phyloP scores from a whole-genome alignment of 352 stramenopile genomes.

The Stramenopiles sp. region DNA sequence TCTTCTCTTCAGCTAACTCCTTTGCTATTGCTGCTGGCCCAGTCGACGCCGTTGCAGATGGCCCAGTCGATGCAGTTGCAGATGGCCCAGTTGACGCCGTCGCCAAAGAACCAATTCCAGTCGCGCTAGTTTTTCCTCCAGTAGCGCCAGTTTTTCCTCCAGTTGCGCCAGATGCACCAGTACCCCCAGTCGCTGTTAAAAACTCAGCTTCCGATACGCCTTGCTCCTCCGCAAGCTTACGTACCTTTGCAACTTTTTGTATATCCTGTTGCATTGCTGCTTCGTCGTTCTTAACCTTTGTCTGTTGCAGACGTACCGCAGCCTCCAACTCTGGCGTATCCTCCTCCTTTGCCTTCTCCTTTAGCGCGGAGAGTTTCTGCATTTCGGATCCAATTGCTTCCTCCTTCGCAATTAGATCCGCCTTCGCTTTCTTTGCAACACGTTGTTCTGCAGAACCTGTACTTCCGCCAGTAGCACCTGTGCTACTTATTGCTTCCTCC shows the following conservation, averaged over 20 bases:
- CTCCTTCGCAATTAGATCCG: neutral
- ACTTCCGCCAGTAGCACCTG: too few species aligned
- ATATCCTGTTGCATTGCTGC: neutral
- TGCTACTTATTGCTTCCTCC: neutral
- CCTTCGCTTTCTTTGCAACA: neutral
- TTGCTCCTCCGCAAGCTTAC: neutral
- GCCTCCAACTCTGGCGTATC: neutral
- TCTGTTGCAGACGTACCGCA: neutral
- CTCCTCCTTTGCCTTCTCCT: neutral
- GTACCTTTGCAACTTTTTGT: neutral
- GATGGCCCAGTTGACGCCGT: neutral
- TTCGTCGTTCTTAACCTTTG: neutral
- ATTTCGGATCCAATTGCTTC: neutral
- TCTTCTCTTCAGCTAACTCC: slow-evolving; percentile 3
- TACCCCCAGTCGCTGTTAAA: neutral
- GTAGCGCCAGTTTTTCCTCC: neutral
- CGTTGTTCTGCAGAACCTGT: neutral
- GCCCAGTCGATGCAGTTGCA: neutral
- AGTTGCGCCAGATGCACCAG: neutral
- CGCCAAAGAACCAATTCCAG: neutral
- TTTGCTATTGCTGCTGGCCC: neutral
- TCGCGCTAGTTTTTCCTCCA: neutral
- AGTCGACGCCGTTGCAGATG: neutral
- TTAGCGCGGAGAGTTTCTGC: neutral
- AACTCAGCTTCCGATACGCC: neutral